Evolutionary conservation across 192 early-diverging fungal genomes (phyloP).

Genomic region (Kappamyces sp.): DNA sequence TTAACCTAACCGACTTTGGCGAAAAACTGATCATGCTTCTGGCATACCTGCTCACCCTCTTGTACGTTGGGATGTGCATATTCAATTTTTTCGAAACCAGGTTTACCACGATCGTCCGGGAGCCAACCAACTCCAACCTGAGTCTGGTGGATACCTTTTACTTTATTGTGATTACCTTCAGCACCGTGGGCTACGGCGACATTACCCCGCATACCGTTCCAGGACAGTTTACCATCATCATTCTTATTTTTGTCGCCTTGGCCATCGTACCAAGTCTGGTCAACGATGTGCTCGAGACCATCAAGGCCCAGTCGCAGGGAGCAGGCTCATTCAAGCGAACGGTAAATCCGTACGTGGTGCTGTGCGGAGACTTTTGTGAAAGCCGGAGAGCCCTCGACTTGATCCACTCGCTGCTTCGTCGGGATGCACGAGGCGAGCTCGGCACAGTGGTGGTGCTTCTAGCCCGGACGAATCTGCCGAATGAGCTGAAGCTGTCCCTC

Average conservation of each 20-base stretch:
- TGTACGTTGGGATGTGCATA: conserved; percentile 56
- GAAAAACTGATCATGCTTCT: conserved; percentile 51
- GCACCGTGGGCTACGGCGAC: conserved; percentile 72
- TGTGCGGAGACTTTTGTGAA: conserved; percentile 27
- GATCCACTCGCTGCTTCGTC: conserved; percentile 23
- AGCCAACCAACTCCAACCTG: not conserved
- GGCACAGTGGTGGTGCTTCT: conserved; percentile 27
- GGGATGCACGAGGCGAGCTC: not conserved
- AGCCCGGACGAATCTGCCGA: conserved; percentile 17
- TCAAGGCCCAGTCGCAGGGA: conserved; percentile 19
- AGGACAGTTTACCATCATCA: conserved; percentile 52
- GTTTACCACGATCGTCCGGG: conserved; percentile 25
- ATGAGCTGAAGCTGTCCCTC: conserved; percentile 20
- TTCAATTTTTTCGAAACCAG: conserved; percentile 57
- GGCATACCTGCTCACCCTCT: conserved; percentile 40
- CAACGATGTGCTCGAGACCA: conserved; percentile 20
- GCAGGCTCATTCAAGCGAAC: conserved; percentile 26
- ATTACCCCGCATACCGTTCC: conserved; percentile 50
- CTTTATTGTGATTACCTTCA: conserved; percentile 62
- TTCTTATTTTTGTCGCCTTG: conserved; percentile 56
- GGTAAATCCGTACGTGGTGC: conserved; percentile 24
- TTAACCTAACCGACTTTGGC: conserved; percentile 30
- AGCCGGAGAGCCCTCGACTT: conserved; percentile 15
- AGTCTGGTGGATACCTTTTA: conserved; percentile 26
- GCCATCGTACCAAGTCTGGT: conserved; percentile 53